Evolutionary conservation across 441 rosid genomes (phyloP).

Genomic region (Macaranga tanarius): DNA sequence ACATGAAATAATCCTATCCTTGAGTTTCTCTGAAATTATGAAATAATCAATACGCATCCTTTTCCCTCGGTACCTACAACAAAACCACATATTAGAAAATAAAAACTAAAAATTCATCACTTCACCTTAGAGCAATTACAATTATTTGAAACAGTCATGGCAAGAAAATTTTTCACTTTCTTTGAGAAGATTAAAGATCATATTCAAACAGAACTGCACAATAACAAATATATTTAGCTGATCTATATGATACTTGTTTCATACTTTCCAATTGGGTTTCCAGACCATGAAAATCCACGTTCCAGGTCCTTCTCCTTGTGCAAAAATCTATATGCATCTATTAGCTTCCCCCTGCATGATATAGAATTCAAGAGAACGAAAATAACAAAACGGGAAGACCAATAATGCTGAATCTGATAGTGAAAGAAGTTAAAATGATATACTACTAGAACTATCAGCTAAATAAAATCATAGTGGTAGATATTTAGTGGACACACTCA

Average conservation of each 20-base stretch:
- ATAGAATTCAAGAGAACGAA: neutral
- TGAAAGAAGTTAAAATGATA: neutral
- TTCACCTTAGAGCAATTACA: neutral
- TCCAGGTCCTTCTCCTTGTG: constrained; percentile 90
- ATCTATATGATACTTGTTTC: constrained; percentile 16
- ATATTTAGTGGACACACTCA: constrained; percentile 31
- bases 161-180: neutral
- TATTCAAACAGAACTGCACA: neutral
- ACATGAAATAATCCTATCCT: constrained; percentile 60
- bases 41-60: constrained; percentile 94
- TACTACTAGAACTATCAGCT: neutral
- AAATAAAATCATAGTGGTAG: constrained; percentile 15
- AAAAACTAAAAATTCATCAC: neutral
- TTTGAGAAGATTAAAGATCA: neutral
- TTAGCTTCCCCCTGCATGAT: constrained; percentile 63
- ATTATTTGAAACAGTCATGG: neutral
- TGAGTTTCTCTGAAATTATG: constrained; percentile 67
- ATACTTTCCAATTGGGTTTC: constrained; percentile 93
- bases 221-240: neutral
- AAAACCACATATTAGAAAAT: constrained; percentile 11
- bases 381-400: neutral
- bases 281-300: constrained; percentile 94
- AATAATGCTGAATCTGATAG: neutral
- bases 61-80: constrained; percentile 81
- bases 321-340: constrained; percentile 81